phyloP scores from a whole-genome alignment of 2,329 filamentous ascomycete genomes.

The Colletotrichum sp. region DNA sequence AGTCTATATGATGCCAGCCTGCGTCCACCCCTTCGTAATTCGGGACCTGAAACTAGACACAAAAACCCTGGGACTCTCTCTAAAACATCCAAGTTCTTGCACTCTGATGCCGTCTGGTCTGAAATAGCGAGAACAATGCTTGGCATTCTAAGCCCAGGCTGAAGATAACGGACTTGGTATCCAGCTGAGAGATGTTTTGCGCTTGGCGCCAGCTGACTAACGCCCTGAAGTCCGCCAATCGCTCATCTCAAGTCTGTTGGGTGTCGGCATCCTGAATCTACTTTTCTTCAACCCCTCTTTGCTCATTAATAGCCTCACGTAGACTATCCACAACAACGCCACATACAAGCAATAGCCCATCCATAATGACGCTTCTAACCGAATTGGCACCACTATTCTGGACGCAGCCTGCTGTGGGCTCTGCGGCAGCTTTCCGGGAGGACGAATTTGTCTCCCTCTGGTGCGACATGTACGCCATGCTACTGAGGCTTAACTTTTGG shows the following conservation, averaged over 20 bases:
- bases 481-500: not conserved
- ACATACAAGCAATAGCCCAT: not conserved
- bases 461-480: not conserved
- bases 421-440: not conserved
- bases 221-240: not conserved
- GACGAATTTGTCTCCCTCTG: conserved; percentile 11
- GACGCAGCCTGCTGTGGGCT: not conserved
- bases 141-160: not conserved
- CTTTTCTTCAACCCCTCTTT: not conserved
- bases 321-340: not conserved
- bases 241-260: not conserved
- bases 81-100: not conserved
- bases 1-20: too few relatives aligned
- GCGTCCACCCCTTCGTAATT: not conserved
- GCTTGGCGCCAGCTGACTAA: not conserved
- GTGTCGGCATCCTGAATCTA: not conserved
- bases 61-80: not conserved
- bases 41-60: not conserved
- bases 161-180: not conserved
- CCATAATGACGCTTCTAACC: not conserved
- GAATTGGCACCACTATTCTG: not conserved
- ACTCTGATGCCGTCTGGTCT: not conserved
- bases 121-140: not conserved
- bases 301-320: not conserved
- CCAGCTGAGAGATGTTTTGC: not conserved